Conservation (phyloP, 768 basidiomycete genomes). For the Termitomyces sp. region DNA sequence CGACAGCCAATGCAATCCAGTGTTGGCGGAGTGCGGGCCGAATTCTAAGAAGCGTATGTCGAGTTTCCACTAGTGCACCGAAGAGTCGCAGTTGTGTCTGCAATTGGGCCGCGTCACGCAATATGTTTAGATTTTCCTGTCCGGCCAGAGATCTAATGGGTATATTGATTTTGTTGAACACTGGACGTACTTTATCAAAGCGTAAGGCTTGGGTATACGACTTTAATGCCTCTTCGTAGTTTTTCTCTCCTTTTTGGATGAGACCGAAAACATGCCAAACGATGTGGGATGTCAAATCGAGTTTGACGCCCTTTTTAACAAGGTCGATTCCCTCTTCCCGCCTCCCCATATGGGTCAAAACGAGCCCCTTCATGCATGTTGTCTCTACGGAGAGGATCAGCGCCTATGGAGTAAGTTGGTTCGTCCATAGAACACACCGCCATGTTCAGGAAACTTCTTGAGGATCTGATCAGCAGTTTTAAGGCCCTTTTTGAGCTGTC, state of each 20-base stretch:
- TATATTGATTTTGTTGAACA: background rate
- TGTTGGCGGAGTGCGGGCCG: conserved; percentile 82
- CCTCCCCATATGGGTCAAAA: conserved; percentile 73
- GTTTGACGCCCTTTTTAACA: conserved; percentile 77
- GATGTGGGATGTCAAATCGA: conserved; percentile 87
- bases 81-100: conserved; percentile 85
- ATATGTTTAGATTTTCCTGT: conserved; percentile 91
- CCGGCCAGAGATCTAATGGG: conserved; percentile 2
- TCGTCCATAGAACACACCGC: conserved; percentile 52
- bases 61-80: conserved; percentile 73
- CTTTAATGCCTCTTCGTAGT: conserved; percentile 90
- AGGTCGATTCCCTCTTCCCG: conserved; percentile 79
- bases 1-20: conserved; percentile 88
- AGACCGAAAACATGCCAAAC: conserved; percentile 98
- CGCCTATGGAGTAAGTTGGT: background rate
- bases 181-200: conserved; percentile 73
- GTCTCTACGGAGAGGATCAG: conserved; percentile 57
- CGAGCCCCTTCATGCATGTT: conserved; percentile 92
- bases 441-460: conserved; percentile 94
- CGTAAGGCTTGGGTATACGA: conserved; percentile 87
- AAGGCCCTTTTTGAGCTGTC: conserved; percentile 83
- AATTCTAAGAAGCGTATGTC: conserved; percentile 71
- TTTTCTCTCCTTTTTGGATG: conserved; percentile 89
- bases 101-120: conserved; percentile 85
- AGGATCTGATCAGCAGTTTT: conserved; percentile 92